These are phyloP conservation scores for Mycena filopes DNA, from an alignment of 768 basidiomycete genomes.

Conservation along the genomic window DNA sequence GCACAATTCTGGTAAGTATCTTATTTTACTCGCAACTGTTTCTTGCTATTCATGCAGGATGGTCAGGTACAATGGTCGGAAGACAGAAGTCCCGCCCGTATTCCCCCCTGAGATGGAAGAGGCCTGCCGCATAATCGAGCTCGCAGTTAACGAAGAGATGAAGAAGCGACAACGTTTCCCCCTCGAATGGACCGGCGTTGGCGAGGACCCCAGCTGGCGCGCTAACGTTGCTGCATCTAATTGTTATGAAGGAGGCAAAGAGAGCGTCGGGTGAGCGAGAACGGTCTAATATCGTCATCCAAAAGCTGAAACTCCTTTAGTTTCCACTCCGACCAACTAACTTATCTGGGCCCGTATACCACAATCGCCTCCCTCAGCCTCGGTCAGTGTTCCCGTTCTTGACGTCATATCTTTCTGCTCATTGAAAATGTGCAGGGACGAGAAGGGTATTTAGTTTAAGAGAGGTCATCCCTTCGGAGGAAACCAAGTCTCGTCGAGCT, in stretches of 20 bases:
- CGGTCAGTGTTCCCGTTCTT: constrained; percentile 52
- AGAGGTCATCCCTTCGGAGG: constrained; percentile 77
- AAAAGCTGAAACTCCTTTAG: neutral
- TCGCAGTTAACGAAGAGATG: constrained; percentile 77
- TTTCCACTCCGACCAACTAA: constrained; percentile 83
- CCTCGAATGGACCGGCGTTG: constrained; percentile 70
- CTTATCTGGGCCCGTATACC: constrained; percentile 84
- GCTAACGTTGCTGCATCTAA: constrained; percentile 91
- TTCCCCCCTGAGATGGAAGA: constrained; percentile 83
- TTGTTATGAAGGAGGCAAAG: constrained; percentile 84
- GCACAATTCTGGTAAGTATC: constrained; percentile 75
- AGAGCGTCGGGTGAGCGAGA: constrained; percentile 72
- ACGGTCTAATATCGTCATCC: too few relatives aligned
- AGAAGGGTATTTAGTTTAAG: constrained; percentile 77
- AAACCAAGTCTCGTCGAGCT: constrained; percentile 65
- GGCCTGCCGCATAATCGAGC: constrained; percentile 77
- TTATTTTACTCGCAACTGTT: constrained; percentile 6
- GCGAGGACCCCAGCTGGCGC: constrained; percentile 58
- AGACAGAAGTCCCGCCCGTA: constrained; percentile 60
- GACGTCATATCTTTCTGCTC: neutral
- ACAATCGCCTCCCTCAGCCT: constrained; percentile 89
- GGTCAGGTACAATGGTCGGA: constrained; percentile 84
- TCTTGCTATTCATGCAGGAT: constrained; percentile 14
- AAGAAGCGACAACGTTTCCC: constrained; percentile 66
- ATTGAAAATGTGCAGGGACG: constrained; percentile 58